A percentile compares a stretch with the other conserved stretches of the same genome.
These are phyloP conservation scores for Triticum urartu DNA, from an alignment of 176 grass and related monocot species.

Conservation along the genomic window DNA sequence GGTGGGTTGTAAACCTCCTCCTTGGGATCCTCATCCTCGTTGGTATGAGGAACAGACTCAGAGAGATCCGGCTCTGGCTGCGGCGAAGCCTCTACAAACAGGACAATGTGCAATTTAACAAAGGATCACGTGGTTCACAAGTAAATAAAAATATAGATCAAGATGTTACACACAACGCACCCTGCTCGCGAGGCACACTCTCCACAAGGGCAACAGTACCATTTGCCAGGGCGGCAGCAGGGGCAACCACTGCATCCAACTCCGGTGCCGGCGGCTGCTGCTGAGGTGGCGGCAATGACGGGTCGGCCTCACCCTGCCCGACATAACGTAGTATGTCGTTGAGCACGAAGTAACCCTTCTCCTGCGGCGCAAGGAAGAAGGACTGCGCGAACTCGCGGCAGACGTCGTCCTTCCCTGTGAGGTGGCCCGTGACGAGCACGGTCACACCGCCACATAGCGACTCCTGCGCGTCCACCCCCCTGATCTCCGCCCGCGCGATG, in stretches of 20 bases:
- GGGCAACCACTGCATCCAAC: background rate
- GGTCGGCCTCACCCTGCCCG: constrained; percentile 21
- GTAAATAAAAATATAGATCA: background rate
- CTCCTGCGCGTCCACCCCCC: constrained; percentile 82
- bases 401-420: constrained; percentile 51
- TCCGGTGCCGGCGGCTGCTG: background rate
- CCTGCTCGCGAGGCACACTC: constrained; percentile 32
- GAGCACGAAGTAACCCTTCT: constrained; percentile 89
- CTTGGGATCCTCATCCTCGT: constrained; percentile 30
- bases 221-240: constrained; percentile 30
- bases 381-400: constrained; percentile 79
- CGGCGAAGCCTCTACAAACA: constrained; percentile 28
- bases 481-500: constrained; percentile 76
- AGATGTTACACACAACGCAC: constrained; percentile 26
- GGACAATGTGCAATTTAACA: background rate
- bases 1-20: constrained; percentile 55
- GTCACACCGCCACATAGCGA: constrained; percentile 77
- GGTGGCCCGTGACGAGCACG: constrained; percentile 80
- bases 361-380: constrained; percentile 97
- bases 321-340: constrained; percentile 83
- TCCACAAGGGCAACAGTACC: constrained; percentile 11
- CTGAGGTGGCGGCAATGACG: background rate
- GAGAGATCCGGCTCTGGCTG: constrained; percentile 30
- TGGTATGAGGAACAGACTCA: background rate
- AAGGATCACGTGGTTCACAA: background rate